Conservation (phyloP, 1,139 yeast species). For the Suhomyces anneliseae region DNA sequence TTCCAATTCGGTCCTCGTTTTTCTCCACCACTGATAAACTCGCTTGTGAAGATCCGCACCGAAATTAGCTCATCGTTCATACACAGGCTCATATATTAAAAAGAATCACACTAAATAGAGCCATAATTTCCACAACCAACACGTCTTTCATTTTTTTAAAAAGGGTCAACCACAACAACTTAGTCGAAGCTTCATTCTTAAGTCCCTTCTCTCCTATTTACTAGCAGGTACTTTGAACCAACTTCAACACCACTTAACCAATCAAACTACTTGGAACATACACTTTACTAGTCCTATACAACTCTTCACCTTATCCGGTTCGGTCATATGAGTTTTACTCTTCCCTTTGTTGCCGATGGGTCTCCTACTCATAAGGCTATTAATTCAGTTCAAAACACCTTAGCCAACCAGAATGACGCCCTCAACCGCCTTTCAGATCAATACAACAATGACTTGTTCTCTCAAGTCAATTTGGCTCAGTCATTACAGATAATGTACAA, state of each 20-base stretch:
- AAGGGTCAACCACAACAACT: too few relatives aligned
- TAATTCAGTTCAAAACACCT: conserved; percentile 30
- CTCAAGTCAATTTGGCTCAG: conserved; percentile 49
- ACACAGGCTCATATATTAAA: neutral
- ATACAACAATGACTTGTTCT: conserved; percentile 35
- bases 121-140: too few relatives aligned
- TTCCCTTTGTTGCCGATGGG: neutral
- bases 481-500: conserved; percentile 55
- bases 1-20: too few relatives aligned
- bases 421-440: conserved; percentile 30
- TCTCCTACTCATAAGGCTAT: conserved; percentile 18
- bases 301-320: neutral
- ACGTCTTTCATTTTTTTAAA: too few relatives aligned
- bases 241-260: neutral
- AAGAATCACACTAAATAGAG: too few relatives aligned
- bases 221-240: neutral
- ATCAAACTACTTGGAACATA: neutral
- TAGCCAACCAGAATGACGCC: conserved; percentile 38
- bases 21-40: neutral
- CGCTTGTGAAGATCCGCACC: neutral
- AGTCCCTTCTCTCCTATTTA: neutral
- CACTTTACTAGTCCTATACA: neutral
- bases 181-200: too few relatives aligned
- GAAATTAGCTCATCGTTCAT: neutral
- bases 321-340: neutral